Conservation (phyloP, 345 rosid genomes). For the Lenwebbia sp. region DNA sequence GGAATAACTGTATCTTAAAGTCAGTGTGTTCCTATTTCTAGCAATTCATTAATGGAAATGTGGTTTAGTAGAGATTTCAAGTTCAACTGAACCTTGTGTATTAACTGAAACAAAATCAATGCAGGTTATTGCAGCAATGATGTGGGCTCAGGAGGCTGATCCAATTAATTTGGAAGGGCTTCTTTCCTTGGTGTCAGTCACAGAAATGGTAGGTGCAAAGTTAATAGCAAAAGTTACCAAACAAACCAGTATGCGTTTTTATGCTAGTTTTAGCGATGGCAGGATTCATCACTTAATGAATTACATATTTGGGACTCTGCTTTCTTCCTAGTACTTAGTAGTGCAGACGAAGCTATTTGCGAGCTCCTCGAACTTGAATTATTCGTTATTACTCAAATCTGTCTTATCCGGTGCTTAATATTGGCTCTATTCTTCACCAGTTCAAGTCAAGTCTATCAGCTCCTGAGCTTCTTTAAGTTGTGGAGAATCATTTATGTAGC, state of each 20-base stretch:
- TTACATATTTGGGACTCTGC: neutral
- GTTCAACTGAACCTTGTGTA: neutral
- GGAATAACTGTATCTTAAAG: neutral
- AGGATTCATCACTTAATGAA: neutral
- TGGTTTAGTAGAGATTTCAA: neutral
- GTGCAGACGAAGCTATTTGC: neutral
- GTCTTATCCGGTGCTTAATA: neutral
- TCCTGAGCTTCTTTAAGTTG: neutral
- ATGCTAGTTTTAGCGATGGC: neutral
- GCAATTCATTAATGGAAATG: neutral
- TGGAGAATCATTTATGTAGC: neutral
- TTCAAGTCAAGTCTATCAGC: neutral
- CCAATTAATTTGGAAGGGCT: constrained; percentile 95
- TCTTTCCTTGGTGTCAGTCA: constrained; percentile 99
- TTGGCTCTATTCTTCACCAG: neutral
- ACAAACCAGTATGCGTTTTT: neutral
- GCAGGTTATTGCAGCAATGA: constrained; percentile 99
- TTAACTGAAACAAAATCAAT: constrained; percentile 6
- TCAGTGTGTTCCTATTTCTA: neutral
- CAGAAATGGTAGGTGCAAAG: constrained; percentile 73
- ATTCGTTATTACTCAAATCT: neutral
- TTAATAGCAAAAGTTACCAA: neutral
- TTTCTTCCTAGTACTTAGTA: neutral
- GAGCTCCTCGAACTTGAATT: neutral
- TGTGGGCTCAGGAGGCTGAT: constrained; percentile 96